Evolutionary conservation across 2,329 filamentous ascomycete species (phyloP).

Genomic region (Trichoderma oligosporum): DNA sequence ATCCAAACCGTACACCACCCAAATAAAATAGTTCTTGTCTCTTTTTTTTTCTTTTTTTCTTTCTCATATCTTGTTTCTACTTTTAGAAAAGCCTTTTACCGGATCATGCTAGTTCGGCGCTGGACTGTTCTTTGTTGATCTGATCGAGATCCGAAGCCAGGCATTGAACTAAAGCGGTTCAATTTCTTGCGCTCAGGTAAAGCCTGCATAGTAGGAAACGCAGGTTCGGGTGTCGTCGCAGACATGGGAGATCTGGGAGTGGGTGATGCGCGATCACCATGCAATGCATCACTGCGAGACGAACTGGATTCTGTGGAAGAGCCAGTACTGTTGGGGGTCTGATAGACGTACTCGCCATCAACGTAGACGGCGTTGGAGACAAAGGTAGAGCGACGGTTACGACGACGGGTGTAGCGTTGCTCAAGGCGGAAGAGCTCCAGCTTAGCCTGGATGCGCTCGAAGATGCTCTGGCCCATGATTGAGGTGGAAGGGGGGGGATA

Average conservation of each 20-base stretch:
- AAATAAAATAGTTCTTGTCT: conserved; percentile 1
- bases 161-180: conserved; percentile 55
- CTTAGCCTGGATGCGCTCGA: conserved; percentile 62
- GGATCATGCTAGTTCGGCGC: conserved; percentile 42
- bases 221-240: conserved; percentile 22
- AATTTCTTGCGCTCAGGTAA: conserved; percentile 45
- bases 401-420: conserved; percentile 88
- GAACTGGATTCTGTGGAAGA: conserved; percentile 48
- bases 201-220: conserved; percentile 27
- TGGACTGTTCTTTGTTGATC: conserved; percentile 36
- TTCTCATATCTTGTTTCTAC: conserved; percentile 11
- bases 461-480: conserved; percentile 49
- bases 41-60: not conserved
- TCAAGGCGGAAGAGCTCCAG: conserved; percentile 92
- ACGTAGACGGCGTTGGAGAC: conserved; percentile 87
- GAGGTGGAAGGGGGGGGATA: conserved; percentile 20
- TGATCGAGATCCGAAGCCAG: conserved; percentile 46
- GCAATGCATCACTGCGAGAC: conserved; percentile 35
- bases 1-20: conserved; percentile 26
- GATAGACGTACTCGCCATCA: conserved; percentile 91
- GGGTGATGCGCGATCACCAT: conserved; percentile 32
- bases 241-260: conserved; percentile 23
- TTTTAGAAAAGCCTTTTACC: conserved; percentile 25
- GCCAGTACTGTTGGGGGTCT: conserved; percentile 57
- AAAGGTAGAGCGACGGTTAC: conserved; percentile 81